Base-by-base conservation (phyloP, 2,329 filamentous ascomycete genomes). In the Alternaria ethzedia region DNA sequence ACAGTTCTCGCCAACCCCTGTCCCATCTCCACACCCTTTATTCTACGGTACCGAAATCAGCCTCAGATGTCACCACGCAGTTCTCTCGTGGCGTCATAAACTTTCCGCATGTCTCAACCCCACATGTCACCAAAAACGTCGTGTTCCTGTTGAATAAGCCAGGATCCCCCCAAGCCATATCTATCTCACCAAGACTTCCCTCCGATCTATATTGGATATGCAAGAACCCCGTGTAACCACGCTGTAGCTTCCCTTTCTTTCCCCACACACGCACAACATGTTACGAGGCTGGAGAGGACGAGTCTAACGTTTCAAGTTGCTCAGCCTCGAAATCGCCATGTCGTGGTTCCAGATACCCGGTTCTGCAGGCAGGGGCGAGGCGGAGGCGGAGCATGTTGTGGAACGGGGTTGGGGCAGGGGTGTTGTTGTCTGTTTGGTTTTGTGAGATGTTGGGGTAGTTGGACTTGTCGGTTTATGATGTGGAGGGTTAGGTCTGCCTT, bases 131-230 rank as follows among this genome's bases (percentile, higher is more conserved):
- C 25, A 51, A 26, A 10, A 13, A 41, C 56, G 61, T 41, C 20
- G 61, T 61, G 61, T 26, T 36, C 23, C 41, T 64, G 61, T 64
- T 64, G 61, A 64, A 54, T 17, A 51, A 41, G 12, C 49, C 15
- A 30, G 28, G 49, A 36, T 36, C 28, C 49, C 36, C 36, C 13
- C 20, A 23, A n/a, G 17, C 45, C 23, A 15, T 47, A 17, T 32
- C 32, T 21, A 21, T 32, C 9, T 12, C 55, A 46, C 25, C 25
- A 30, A 21, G 11, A 36, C 8, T 28, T 56, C 20, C 36, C 36
- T n/a, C 36, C n/a, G 36, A 41, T 41, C 36, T 17, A 41, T 41
- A 41, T 17, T 41, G n/a, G 36, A 17, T 17, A 41, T 41, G 36
- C 36, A 41, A 41, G 36, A 41, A 10, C 32, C 15, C 8, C 15